These are phyloP conservation scores for Kingdonia uniflora DNA, from an alignment of 164 flowering plant species.

Conservation along the genomic window DNA sequence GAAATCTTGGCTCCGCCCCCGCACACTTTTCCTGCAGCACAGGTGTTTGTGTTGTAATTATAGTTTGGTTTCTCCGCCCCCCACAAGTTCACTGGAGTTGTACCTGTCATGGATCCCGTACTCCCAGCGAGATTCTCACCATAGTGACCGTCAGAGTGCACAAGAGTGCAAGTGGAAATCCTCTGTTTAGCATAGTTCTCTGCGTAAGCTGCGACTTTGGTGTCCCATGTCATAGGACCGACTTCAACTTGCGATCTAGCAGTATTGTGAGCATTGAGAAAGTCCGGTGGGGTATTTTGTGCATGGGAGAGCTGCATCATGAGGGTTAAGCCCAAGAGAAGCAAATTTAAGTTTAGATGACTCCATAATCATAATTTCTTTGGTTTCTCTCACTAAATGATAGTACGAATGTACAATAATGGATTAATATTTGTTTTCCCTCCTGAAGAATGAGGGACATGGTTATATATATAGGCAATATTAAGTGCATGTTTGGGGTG, in stretches of 20 bases:
- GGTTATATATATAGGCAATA: no score
- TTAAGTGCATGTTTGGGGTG: no score
- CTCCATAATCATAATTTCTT: no score
- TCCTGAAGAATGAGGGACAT: no score
- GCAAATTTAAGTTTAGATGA: no score
- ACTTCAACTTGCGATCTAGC: constrained; percentile 27
- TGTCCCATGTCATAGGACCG: constrained; percentile 26
- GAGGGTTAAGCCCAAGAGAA: background rate
- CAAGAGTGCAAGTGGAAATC: constrained; percentile 15
- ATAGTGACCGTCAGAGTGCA: constrained; percentile 26
- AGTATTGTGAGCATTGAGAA: constrained; percentile 24
- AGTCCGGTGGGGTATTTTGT: constrained; percentile 31
- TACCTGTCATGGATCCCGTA: constrained; percentile 12
- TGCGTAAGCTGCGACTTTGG: constrained; percentile 24
- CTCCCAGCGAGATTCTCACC: constrained; percentile 42
- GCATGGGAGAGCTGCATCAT: constrained; percentile 11
- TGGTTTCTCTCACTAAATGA: no score
- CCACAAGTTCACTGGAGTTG: constrained; percentile 32
- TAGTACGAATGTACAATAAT: no score
- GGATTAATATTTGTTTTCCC: no score
- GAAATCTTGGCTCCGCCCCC: no score
- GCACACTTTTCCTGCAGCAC: constrained; percentile 17
- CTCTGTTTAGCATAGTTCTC: constrained; percentile 21
- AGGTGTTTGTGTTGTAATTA: constrained; percentile 21
- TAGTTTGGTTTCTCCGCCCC: constrained; percentile 27